These are phyloP conservation scores for Periconia sp. DNA, from an alignment of 2,329 filamentous ascomycete species.

Conservation along the genomic window DNA sequence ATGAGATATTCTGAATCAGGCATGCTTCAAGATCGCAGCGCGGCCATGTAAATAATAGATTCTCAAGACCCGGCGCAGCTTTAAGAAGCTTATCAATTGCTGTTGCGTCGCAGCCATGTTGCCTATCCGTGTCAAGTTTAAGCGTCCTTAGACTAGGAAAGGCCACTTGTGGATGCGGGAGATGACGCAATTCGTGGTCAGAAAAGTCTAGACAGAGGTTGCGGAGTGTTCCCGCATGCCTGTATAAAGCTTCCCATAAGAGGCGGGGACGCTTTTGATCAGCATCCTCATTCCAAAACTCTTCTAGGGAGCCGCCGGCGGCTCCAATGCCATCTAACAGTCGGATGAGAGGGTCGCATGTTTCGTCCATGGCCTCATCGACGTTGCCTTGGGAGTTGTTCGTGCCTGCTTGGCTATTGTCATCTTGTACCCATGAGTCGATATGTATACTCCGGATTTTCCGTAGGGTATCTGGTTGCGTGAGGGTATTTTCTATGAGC, in stretches of 20 bases:
- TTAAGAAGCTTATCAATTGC: conserved; percentile 9
- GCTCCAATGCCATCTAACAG: too few relatives aligned
- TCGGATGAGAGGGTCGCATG: too few relatives aligned
- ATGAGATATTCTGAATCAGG: conserved; percentile 14
- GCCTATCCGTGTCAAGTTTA: conserved; percentile 1
- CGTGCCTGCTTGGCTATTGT: too few relatives aligned
- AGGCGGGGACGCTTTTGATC: neutral
- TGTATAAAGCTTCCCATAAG: conserved; percentile 7
- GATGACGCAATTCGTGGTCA: conserved; percentile 3
- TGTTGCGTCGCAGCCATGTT: conserved; percentile 7
- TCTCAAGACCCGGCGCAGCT: conserved; percentile 7
- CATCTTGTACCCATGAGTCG: too few relatives aligned
- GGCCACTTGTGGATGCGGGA: neutral
- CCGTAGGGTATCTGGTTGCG: too few relatives aligned
- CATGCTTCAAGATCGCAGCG: conserved; percentile 17
- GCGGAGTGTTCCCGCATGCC: neutral
- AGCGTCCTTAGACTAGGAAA: conserved; percentile 2
- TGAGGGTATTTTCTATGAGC: too few relatives aligned
- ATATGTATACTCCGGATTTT: too few relatives aligned
- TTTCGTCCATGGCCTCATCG: too few relatives aligned
- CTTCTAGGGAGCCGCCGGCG: too few relatives aligned
- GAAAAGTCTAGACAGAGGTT: conserved; percentile 4
- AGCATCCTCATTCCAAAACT: neutral
- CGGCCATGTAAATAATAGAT: conserved; percentile 12
- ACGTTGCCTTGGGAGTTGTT: too few relatives aligned